These are phyloP conservation scores for Leptosphaerulina australis DNA, from an alignment of 2,329 filamentous ascomycete species.

Conservation along the genomic window DNA sequence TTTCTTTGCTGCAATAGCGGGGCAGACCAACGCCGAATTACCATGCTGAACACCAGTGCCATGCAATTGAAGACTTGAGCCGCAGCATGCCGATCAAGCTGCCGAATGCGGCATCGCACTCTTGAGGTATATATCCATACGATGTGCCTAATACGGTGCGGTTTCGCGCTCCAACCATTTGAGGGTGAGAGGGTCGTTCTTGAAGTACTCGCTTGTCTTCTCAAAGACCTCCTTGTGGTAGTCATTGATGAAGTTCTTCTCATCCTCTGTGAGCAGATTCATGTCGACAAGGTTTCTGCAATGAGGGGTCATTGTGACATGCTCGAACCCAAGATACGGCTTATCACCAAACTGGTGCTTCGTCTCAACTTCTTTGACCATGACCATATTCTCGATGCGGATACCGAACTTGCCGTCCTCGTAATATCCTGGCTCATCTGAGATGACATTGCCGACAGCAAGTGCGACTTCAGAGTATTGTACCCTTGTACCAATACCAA, in stretches of 20 bases:
- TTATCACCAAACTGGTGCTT: slow-evolving; percentile 90
- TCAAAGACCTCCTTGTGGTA: slow-evolving; percentile 82
- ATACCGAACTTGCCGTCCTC: slow-evolving; percentile 95
- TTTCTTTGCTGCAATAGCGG: slow-evolving; percentile 18
- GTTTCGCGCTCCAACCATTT: slow-evolving; percentile 89
- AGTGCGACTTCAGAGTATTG: slow-evolving; percentile 91
- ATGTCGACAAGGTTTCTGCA: slow-evolving; percentile 86
- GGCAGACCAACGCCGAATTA: slow-evolving; percentile 6
- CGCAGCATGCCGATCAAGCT: slow-evolving; percentile 17
- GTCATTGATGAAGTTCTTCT: slow-evolving; percentile 85
- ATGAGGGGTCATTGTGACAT: slow-evolving; percentile 96
- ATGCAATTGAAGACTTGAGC: slow-evolving; percentile 16
- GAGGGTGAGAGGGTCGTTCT: slow-evolving; percentile 71
- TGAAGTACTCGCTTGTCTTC: slow-evolving; percentile 80
- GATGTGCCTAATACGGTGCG: slow-evolving; percentile 54
- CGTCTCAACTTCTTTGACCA: slow-evolving; percentile 88
- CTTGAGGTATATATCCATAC: neutral
- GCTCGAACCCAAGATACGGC: slow-evolving; percentile 92
- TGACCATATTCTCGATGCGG: slow-evolving; percentile 93
- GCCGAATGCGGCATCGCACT: neutral
- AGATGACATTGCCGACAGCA: slow-evolving; percentile 90
- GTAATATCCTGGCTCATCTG: slow-evolving; percentile 96
- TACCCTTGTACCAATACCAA: slow-evolving; percentile 90
- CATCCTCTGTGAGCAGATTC: slow-evolving; percentile 70
- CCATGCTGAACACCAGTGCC: slow-evolving; percentile 20